A percentile compares a stretch with the other conserved stretches of the same genome.
Conservation (phyloP, 352 stramenopile genomes). For the Phytophthora constricta region DNA sequence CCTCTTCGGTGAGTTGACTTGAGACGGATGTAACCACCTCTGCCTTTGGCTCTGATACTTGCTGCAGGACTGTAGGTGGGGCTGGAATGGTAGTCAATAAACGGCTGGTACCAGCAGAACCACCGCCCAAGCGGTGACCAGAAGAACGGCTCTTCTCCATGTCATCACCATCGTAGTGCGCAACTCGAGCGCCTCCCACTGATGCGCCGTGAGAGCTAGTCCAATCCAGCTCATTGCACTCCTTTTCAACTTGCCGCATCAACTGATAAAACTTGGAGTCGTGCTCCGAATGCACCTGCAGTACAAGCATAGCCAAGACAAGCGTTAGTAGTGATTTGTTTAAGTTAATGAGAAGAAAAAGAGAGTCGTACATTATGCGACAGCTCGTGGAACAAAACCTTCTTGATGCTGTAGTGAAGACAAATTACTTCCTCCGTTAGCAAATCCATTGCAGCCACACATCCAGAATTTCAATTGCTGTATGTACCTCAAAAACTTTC, state of each 20-base stretch:
- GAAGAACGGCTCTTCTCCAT: background rate
- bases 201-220: constrained; percentile 47
- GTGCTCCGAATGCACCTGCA: constrained; percentile 76
- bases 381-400: constrained; percentile 95
- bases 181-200: constrained; percentile 39
- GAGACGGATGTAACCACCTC: background rate
- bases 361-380: constrained; percentile 88
- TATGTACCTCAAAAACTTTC: constrained; percentile 82
- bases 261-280: constrained; percentile 84
- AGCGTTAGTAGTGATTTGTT: background rate
- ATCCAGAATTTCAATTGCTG: background rate
- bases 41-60: background rate
- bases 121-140: constrained; percentile 52
- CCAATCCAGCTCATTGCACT: constrained; percentile 80
- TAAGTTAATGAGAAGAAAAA: background rate
- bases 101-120: constrained; percentile 34
- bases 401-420: constrained; percentile 78
- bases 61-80: background rate
- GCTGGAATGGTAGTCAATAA: constrained; percentile 16
- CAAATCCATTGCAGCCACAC: background rate
- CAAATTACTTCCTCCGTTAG: background rate
- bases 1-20: background rate
- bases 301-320: background rate
- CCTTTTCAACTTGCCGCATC: constrained; percentile 80
- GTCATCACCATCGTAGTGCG: constrained; percentile 24